Evolutionary conservation across 768 basidiomycete genomes (phyloP), one percentile per base, ranked within the genome.

Genomic region (Russula sp.): DNA sequence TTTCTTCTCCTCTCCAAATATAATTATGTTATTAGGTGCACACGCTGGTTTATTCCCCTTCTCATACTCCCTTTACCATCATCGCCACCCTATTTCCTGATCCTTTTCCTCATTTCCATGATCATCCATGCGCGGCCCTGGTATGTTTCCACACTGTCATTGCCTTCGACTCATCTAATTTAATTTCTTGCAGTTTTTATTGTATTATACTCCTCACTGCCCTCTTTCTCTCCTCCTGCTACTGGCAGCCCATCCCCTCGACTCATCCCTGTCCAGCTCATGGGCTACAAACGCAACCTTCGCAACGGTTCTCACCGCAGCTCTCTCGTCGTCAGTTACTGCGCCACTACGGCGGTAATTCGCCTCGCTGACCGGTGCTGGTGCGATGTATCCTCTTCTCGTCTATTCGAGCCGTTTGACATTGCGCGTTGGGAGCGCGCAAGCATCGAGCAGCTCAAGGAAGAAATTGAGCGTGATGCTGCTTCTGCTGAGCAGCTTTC

Each of bases 181-280:
- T n/a, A n/a, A n/a, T 28, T 9, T 36, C 40, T 8, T 62, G 7
- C 52, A 94, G 92, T 71, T 91, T 92, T 73, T 94, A 94, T 73
- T 94, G 92, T 79, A 87, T 94, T 60, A 80, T 91, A 26, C 81
- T 94, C 24, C 83, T 94, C 16, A 81, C 84, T 0, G 88, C 91
- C n/a, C 81, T 93, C 55, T 93, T 92, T 73, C 79, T 91, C 65
- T 89, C 92, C 18, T 89, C 92, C 20, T 94, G 92, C 73, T 92
- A 92, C 75, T 93, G 92, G 92, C 89, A 90, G 66, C 89, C 92
- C 34, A 84, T 91, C 62, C 83, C 26, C 73, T 85, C 53, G 82
- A 86, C 65, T 84, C 81, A 30, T 78, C 81, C 0, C 84, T 92
- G 63, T 81, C 83, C 14, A 73, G 71, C 20, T 87, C 89, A 11